Evolutionary conservation across 2,329 filamentous ascomycete species (phyloP), one percentile per base, ranked within the genome.

Genomic region (Proliferodiscus dingleyae): DNA sequence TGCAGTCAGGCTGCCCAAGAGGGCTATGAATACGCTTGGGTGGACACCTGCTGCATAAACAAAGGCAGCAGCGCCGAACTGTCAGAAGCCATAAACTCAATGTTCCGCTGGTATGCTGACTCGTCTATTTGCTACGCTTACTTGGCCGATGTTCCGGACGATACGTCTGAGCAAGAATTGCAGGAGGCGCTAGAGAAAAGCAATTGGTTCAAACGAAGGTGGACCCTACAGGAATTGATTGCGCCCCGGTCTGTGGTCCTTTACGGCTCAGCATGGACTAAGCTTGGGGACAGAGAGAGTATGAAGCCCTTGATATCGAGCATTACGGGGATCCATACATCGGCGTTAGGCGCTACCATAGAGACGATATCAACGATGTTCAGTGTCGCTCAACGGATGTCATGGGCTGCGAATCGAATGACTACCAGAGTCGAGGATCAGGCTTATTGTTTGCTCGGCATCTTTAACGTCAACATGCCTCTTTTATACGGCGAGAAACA

Each of bases 381-480:
- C 26, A 28, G 39, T 41, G 39, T 41, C 29, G n/a, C 15, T 32
- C 15, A 32, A n/a, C 9, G n/a, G 29, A 5, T 72, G 66, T 66
- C 65, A 1, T 71, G 68, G 69, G 68, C 68, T 2, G 58, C 66
- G 0, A 33, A 54, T 4, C 58, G 69, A 0, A 28, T 51, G 2
- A 69, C 68, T 0, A 64, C 61, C 0, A 50, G 65, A 3, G 8
- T 43, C 0, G 70, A 73, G 39, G 71, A 72, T 32, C 59, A 62
- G 21, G 68, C 70, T 0, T 73, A 73, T 28, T 69, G 63, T n/a
- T 55, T 73, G 0, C 46, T 73, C 3, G 70, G 71, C 0, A 56
- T 73, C 0, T 59, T 73, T 16, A 66, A 68, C 32, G 32, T 47
- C 30, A 42, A 47, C 22, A 71, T 73, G 65, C 62, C 69, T 0